Evolutionary conservation across 768 basidiomycete species (phyloP).

Genomic region (Tricholoma terreum): DNA sequence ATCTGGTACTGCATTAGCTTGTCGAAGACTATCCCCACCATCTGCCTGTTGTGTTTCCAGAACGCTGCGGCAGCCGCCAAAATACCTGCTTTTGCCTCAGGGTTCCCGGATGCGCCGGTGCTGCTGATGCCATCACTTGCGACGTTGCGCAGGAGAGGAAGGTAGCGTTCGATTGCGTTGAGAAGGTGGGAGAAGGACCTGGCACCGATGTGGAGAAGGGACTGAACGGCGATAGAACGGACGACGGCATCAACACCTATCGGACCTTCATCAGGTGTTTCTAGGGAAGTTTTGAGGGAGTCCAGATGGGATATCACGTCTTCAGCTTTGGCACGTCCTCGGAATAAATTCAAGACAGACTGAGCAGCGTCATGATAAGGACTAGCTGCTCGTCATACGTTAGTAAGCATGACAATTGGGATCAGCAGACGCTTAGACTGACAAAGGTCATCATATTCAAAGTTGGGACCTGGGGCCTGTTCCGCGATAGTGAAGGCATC

Average conservation of each 20-base stretch:
- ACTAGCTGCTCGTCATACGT: slow-evolving; percentile 46
- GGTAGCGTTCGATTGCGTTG: slow-evolving; percentile 95
- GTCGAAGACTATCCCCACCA: slow-evolving; percentile 91
- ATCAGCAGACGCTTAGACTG: slow-evolving; percentile 19
- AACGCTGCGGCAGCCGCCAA: slow-evolving; percentile 69
- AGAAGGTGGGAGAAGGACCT: slow-evolving; percentile 97
- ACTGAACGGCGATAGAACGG: slow-evolving; percentile 82
- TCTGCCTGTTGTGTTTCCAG: slow-evolving; percentile 84
- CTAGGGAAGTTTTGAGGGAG: slow-evolving; percentile 60
- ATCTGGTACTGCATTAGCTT: slow-evolving; percentile 99
- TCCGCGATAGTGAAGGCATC: slow-evolving; percentile 62
- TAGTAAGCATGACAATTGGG: not conserved
- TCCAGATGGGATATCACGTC: slow-evolving; percentile 79
- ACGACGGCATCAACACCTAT: slow-evolving; percentile 62
- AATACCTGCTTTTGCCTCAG: slow-evolving; percentile 67
- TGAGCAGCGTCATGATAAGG: slow-evolving; percentile 80
- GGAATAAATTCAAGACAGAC: slow-evolving; percentile 73
- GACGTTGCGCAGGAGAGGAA: slow-evolving; percentile 67
- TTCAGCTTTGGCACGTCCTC: slow-evolving; percentile 75
- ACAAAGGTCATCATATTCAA: slow-evolving; percentile 82
- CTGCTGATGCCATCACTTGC: slow-evolving; percentile 45
- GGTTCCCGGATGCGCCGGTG: slow-evolving; percentile 34
- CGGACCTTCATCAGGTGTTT: slow-evolving; percentile 55
- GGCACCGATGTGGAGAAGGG: slow-evolving; percentile 85
- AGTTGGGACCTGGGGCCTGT: slow-evolving; percentile 75